Evolutionary conservation across 352 stramenopile genomes (phyloP).

Genomic region (Pythium phragmiticola): DNA sequence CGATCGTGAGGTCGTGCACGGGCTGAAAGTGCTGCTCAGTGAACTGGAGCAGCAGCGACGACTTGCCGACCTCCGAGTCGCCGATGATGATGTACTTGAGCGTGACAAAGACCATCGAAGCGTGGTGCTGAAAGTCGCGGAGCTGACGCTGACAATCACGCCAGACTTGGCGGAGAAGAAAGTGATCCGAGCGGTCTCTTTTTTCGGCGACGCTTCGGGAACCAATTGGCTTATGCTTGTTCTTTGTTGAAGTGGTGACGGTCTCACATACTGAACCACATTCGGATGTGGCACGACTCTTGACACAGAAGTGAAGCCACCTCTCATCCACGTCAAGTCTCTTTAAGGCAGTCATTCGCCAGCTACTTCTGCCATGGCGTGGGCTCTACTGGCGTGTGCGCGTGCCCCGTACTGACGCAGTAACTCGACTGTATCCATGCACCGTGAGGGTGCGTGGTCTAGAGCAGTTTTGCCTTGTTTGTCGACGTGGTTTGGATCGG

Average conservation of each 20-base stretch:
- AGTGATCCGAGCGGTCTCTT: not conserved
- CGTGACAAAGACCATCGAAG: slow-evolving; percentile 83
- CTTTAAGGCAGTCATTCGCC: not conserved
- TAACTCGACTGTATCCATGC: not conserved
- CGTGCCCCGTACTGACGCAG: not conserved
- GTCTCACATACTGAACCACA: slow-evolving; percentile 6
- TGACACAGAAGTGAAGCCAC: too few relatives aligned
- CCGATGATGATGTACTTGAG: slow-evolving; percentile 91
- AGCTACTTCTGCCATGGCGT: not conserved
- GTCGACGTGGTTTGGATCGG: not conserved
- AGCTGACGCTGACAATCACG: not conserved
- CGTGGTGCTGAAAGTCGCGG: too few relatives aligned
- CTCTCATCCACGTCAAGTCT: not conserved
- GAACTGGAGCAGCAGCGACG: slow-evolving; percentile 89
- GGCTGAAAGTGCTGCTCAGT: slow-evolving; percentile 89
- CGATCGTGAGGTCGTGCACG: slow-evolving; percentile 90
- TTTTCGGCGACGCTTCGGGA: not conserved
- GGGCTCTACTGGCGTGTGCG: not conserved
- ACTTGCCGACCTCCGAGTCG: slow-evolving; percentile 90
- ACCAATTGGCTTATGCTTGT: too few relatives aligned
- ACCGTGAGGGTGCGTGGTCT: not conserved
- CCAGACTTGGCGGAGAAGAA: not conserved
- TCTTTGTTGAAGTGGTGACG: not conserved
- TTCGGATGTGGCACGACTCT: slow-evolving; percentile 1
- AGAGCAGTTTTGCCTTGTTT: not conserved